Evolutionary conservation across 2,329 filamentous ascomycete genomes (phyloP).

Genomic region (Botrytis aclada): DNA sequence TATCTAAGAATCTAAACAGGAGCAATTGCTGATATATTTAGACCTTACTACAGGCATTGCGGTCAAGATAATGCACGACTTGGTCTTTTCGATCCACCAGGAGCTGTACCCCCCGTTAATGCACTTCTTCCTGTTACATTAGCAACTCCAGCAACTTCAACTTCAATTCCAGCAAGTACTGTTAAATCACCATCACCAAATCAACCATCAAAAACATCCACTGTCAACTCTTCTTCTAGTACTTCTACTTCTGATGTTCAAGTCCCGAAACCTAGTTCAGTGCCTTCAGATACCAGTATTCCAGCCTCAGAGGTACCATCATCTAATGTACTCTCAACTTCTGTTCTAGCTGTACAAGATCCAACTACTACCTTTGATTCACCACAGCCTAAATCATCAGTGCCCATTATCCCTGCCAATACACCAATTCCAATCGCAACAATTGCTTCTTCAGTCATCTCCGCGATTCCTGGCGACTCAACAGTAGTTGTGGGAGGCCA

Average conservation of each 20-base stretch:
- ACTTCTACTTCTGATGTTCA: slow-evolving; percentile 1
- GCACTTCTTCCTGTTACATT: slow-evolving; percentile 30
- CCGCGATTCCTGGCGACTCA: slow-evolving; percentile 22
- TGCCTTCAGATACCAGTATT: not conserved
- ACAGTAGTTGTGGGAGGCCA: slow-evolving; percentile 22
- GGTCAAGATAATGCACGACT: slow-evolving; percentile 40
- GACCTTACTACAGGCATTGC: slow-evolving; percentile 39
- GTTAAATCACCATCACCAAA: slow-evolving; percentile 23
- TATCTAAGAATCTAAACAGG: not conserved
- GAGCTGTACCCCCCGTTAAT: slow-evolving; percentile 40
- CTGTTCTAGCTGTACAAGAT: not conserved
- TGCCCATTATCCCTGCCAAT: not conserved
- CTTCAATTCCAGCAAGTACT: slow-evolving; percentile 23
- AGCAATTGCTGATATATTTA: not conserved
- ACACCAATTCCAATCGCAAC: slow-evolving; percentile 26
- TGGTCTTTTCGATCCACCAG: slow-evolving; percentile 43
- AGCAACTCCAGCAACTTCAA: slow-evolving; percentile 22
- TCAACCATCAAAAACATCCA: slow-evolving; percentile 20
- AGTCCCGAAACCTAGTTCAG: not conserved
- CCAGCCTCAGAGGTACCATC: not conserved
- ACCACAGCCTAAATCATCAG: not conserved
- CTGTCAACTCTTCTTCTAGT: not conserved
- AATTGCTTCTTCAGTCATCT: slow-evolving; percentile 23
- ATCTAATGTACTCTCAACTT: not conserved
- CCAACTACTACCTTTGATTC: slow-evolving; percentile 1